Conservation (phyloP, 352 stramenopile genomes). For the Pythium vanterpoolii region DNA sequence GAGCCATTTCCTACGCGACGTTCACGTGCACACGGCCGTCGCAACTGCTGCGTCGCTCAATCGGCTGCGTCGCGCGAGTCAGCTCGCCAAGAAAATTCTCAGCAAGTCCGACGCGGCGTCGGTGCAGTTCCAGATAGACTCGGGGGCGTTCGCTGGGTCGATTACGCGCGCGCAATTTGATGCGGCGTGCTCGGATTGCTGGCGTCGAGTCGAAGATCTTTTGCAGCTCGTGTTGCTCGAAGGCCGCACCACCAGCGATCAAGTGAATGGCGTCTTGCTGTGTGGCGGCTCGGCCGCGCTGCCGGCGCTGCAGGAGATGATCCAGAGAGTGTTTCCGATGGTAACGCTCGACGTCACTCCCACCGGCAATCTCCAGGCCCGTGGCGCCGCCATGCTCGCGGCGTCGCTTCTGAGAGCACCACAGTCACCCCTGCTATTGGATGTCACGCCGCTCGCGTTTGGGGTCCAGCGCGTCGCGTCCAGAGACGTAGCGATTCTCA, state of each 20-base stretch:
- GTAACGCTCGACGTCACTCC: background rate
- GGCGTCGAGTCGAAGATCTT: constrained; percentile 16
- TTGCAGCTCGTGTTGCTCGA: constrained; percentile 26
- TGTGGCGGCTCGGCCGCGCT: constrained; percentile 25
- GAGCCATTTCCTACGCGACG: constrained; percentile 20
- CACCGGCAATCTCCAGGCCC: constrained; percentile 5
- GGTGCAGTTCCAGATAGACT: constrained; percentile 31
- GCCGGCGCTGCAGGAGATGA: background rate
- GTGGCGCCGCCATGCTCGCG: constrained; percentile 9
- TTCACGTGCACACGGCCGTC: background rate
- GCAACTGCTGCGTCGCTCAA: background rate
- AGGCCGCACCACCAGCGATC: constrained; percentile 19
- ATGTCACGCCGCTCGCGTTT: constrained; percentile 18
- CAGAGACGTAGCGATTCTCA: constrained; percentile 6
- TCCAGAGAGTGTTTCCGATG: constrained; percentile 5
- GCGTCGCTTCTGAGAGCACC: background rate
- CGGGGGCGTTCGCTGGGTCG: constrained; percentile 23
- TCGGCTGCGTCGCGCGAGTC: constrained; percentile 28
- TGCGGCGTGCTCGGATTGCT: constrained; percentile 32
- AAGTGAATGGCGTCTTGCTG: constrained; percentile 33
- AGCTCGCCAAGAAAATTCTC: constrained; percentile 45
- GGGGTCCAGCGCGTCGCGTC: constrained; percentile 8
- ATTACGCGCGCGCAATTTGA: constrained; percentile 43
- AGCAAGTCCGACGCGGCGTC: constrained; percentile 28
- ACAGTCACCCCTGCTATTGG: background rate